phyloP scores from a whole-genome alignment of 495 filamentous ascomycete genomes.

The Letharia lupina region DNA sequence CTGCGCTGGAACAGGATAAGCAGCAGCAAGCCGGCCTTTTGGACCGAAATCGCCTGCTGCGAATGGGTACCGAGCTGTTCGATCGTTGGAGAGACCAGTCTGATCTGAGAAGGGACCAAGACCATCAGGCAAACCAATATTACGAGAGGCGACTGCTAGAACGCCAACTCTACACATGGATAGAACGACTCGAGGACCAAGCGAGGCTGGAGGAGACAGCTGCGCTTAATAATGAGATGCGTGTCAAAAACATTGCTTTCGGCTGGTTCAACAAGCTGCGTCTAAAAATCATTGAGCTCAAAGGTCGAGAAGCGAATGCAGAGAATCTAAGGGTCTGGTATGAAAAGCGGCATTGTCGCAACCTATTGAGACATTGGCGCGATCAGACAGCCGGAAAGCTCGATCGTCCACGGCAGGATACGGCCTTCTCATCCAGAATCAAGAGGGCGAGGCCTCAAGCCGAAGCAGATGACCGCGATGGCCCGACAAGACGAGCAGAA shows the following conservation, averaged over 20 bases:
- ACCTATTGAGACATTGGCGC: conserved; percentile 52
- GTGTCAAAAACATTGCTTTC: conserved; percentile 39
- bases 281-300: conserved; percentile 44
- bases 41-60: conserved; percentile 29
- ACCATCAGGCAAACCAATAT: conserved; percentile 36
- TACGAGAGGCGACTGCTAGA: conserved; percentile 38
- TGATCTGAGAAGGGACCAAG: conserved; percentile 32
- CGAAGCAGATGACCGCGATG: conserved; percentile 18
- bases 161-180: conserved; percentile 41
- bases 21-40: conserved; percentile 14
- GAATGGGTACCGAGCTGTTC: conserved; percentile 41
- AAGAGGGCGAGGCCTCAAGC: conserved; percentile 11
- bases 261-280: conserved; percentile 43
- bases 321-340: conserved; percentile 50
- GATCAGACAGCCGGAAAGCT: conserved; percentile 38
- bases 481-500: conserved; percentile 22
- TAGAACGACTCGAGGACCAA: conserved; percentile 34
- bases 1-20: conserved; percentile 27
- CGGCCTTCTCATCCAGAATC: conserved; percentile 3
- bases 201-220: conserved; percentile 45
- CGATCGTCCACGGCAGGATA: conserved; percentile 21
- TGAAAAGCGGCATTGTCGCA: conserved; percentile 45
- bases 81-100: conserved; percentile 39
- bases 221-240: conserved; percentile 37
- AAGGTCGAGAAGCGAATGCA: conserved; percentile 39